Evolutionary conservation across 352 stramenopile genomes (phyloP).

Genomic region (Lagenidium giganteum): DNA sequence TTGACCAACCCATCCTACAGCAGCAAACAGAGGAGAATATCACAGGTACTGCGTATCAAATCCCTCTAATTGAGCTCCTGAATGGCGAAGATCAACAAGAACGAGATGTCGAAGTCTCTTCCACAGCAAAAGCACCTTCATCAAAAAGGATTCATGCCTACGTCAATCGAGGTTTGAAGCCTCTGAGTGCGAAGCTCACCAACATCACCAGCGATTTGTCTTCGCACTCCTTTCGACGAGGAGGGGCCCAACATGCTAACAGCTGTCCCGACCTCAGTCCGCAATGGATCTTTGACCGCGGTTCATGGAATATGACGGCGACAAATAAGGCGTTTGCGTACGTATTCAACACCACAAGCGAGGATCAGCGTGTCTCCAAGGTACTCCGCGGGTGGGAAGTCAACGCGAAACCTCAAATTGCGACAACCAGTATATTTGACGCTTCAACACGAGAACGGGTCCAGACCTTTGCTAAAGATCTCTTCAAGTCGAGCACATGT

Average conservation of each 20-base stretch:
- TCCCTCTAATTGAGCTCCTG: too few relatives aligned
- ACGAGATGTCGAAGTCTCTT: too few relatives aligned
- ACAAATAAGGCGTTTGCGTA: slow-evolving; percentile 12
- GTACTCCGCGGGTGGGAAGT: slow-evolving; percentile 2
- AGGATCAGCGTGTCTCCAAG: slow-evolving; percentile 7
- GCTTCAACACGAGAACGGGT: too few relatives aligned
- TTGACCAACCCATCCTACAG: slow-evolving; percentile 1
- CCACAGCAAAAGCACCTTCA: too few relatives aligned
- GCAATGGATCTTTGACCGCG: slow-evolving; percentile 18
- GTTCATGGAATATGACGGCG: slow-evolving; percentile 8
- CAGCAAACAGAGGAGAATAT: too few relatives aligned
- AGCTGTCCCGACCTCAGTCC: neutral
- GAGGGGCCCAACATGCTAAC: slow-evolving; percentile 12
- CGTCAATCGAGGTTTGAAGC: slow-evolving; percentile 10
- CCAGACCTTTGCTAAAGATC: too few relatives aligned
- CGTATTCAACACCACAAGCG: slow-evolving; percentile 12
- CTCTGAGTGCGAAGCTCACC: neutral
- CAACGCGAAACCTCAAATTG: neutral
- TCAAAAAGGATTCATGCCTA: slow-evolving; percentile 18
- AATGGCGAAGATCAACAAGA: too few relatives aligned
- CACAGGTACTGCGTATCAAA: too few relatives aligned
- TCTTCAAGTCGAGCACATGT: too few relatives aligned
- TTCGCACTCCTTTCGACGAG: slow-evolving; percentile 11
- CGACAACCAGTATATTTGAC: too few relatives aligned
- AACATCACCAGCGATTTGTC: slow-evolving; percentile 1